Conservation (phyloP, 495 filamentous ascomycete genomes). For the Bacidia rubella region DNA sequence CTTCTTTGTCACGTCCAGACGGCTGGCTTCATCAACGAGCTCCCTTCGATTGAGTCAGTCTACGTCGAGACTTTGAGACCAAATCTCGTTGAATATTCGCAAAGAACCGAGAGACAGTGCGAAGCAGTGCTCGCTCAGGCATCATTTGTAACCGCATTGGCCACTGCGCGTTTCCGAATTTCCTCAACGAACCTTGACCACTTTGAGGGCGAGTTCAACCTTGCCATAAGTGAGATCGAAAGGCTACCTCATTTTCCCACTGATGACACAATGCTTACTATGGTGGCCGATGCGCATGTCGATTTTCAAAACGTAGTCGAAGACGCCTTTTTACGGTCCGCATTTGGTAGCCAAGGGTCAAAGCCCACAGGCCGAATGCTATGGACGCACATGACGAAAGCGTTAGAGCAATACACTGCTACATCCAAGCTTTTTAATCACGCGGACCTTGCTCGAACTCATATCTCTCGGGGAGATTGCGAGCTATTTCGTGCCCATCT, state of each 20-base stretch:
- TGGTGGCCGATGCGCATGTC: constrained; percentile 44
- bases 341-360: constrained; percentile 18
- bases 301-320: constrained; percentile 31
- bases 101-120: constrained; percentile 29
- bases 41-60: constrained; percentile 43
- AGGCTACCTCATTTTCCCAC: constrained; percentile 27
- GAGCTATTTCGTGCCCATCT: constrained; percentile 46
- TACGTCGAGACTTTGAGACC: constrained; percentile 32
- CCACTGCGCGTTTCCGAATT: constrained; percentile 41
- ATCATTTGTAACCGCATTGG: constrained; percentile 37
- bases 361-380: constrained; percentile 21
- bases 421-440: constrained; percentile 37
- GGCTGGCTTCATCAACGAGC: constrained; percentile 24
- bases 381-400: constrained; percentile 37
- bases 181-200: constrained; percentile 31
- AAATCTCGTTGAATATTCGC: constrained; percentile 35
- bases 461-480: constrained; percentile 46
- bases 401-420: constrained; percentile 35
- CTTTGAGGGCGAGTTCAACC: constrained; percentile 36
- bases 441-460: constrained; percentile 45
- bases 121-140: constrained; percentile 41
- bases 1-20: constrained; percentile 40
- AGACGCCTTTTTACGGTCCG: constrained; percentile 17
- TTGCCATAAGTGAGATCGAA: constrained; percentile 25
- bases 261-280: constrained; percentile 39